Evolutionary conservation across 176 grass and related monocot species (phyloP).

Genomic region (Luzula sylvatica): DNA sequence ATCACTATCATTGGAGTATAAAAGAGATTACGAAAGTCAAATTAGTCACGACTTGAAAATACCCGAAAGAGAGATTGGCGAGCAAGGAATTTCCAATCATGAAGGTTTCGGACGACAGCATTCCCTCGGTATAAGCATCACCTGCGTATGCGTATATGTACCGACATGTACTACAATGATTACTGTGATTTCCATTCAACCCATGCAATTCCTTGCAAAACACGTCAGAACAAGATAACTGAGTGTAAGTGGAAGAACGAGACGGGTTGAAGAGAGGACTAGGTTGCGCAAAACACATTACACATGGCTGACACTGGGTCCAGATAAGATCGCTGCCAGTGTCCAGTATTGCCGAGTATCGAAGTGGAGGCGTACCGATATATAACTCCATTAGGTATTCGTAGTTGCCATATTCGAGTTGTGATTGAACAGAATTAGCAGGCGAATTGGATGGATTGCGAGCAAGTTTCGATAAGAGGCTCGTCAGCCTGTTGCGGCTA

Average conservation of each 20-base stretch:
- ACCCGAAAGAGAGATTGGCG: constrained; percentile 29
- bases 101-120: constrained; percentile 39
- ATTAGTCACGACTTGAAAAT: too few species aligned
- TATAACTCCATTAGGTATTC: constrained; percentile 50
- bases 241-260: constrained; percentile 32
- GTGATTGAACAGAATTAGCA: constrained; percentile 1
- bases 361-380: constrained; percentile 34
- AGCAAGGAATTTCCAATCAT: constrained; percentile 25
- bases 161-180: constrained; percentile 31
- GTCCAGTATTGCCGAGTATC: constrained; percentile 36
- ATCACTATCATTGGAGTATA: too few species aligned
- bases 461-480: background rate
- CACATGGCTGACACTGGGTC: constrained; percentile 50
- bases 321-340: constrained; percentile 49
- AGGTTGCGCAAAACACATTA: constrained; percentile 31
- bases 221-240: constrained; percentile 34
- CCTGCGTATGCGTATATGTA: constrained; percentile 51
- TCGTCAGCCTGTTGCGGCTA: constrained; percentile 24
- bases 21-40: too few species aligned
- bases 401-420: constrained; percentile 17
- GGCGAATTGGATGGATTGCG: constrained; percentile 7
- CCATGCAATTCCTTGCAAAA: constrained; percentile 22
- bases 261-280: constrained; percentile 44
- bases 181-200: background rate
- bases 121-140: constrained; percentile 27